These are phyloP conservation scores for Chalciporus pseudorubinellus DNA, from an alignment of 768 basidiomycete species.

Conservation along the genomic window DNA sequence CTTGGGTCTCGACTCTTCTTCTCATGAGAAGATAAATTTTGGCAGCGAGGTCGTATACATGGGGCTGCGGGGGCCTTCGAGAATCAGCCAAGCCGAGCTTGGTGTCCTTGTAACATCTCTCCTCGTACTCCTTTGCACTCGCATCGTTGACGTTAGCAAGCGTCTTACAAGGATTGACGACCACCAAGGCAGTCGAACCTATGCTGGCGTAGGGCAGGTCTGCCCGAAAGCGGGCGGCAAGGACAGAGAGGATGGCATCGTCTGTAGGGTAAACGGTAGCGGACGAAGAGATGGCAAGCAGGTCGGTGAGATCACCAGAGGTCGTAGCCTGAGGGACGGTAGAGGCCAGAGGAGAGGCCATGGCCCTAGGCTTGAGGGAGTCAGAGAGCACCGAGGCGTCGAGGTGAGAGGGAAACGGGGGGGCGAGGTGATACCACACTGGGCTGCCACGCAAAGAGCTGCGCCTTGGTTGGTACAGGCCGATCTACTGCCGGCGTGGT, in stretches of 20 bases:
- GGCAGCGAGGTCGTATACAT: constrained; percentile 61
- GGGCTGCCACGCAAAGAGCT: neutral
- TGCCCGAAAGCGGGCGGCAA: constrained; percentile 55
- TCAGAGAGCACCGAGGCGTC: too few relatives aligned
- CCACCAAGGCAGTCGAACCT: constrained; percentile 47
- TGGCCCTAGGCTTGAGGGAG: constrained; percentile 20
- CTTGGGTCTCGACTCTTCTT: constrained; percentile 52
- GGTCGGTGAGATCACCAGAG: constrained; percentile 50
- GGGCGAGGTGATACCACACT: too few relatives aligned
- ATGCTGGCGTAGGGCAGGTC: constrained; percentile 58
- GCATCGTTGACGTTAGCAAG: constrained; percentile 57
- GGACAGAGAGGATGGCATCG: constrained; percentile 53
- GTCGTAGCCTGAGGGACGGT: constrained; percentile 36
- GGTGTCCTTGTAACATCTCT: constrained; percentile 53
- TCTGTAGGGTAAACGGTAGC: constrained; percentile 51
- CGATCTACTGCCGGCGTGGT: neutral
- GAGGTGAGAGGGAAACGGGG: too few relatives aligned
- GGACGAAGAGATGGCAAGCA: constrained; percentile 37
- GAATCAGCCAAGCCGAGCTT: constrained; percentile 38
- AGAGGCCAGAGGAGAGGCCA: constrained; percentile 39
- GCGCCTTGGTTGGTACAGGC: constrained; percentile 5
- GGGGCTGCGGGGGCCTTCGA: constrained; percentile 48
- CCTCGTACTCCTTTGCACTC: constrained; percentile 56
- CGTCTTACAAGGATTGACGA: constrained; percentile 59
- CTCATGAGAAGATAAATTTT: constrained; percentile 58